Evolutionary conservation across 2,329 filamentous ascomycete species (phyloP).

Genomic region (Monilinia fructigena): DNA sequence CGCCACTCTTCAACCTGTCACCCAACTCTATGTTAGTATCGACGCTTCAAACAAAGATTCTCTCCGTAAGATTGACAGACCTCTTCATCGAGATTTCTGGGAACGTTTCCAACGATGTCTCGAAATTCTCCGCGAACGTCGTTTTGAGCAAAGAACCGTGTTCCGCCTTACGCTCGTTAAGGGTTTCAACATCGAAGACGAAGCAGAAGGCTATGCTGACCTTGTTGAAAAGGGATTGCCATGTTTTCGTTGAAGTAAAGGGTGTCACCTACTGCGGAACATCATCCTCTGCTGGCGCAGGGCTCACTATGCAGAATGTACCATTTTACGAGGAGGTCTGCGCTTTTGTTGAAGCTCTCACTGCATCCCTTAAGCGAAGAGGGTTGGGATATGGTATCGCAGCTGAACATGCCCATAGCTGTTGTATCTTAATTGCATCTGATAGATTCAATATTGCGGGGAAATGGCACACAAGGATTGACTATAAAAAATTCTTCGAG

Average conservation of each 20-base stretch:
- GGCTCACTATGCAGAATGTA: constrained; percentile 95
- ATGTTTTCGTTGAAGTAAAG: constrained; percentile 94
- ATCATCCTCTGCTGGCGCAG: constrained; percentile 76
- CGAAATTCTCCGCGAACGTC: constrained; percentile 80
- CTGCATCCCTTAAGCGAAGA: constrained; percentile 64
- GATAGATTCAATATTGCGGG: constrained; percentile 73
- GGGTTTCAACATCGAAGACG: constrained; percentile 95
- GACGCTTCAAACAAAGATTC: constrained; percentile 90
- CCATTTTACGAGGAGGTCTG: constrained; percentile 92
- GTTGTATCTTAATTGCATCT: constrained; percentile 84
- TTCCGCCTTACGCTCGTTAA: constrained; percentile 95
- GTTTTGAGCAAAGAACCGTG: constrained; percentile 85
- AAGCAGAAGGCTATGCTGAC: constrained; percentile 84
- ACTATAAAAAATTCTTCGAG: constrained; percentile 86
- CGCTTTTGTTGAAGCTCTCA: constrained; percentile 75
- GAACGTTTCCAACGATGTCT: constrained; percentile 90
- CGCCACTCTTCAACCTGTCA: constrained; percentile 77
- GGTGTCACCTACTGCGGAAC: constrained; percentile 97
- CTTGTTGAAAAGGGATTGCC: constrained; percentile 83
- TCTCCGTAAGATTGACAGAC: constrained; percentile 83
- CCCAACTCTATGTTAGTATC: constrained; percentile 94
- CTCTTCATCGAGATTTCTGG: constrained; percentile 95
- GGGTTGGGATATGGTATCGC: constrained; percentile 86
- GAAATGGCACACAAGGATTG: constrained; percentile 88
- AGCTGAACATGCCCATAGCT: constrained; percentile 92